Evolutionary conservation across 2,329 filamentous ascomycete species (phyloP).

Genomic region (Cladobotryum mycophilum): DNA sequence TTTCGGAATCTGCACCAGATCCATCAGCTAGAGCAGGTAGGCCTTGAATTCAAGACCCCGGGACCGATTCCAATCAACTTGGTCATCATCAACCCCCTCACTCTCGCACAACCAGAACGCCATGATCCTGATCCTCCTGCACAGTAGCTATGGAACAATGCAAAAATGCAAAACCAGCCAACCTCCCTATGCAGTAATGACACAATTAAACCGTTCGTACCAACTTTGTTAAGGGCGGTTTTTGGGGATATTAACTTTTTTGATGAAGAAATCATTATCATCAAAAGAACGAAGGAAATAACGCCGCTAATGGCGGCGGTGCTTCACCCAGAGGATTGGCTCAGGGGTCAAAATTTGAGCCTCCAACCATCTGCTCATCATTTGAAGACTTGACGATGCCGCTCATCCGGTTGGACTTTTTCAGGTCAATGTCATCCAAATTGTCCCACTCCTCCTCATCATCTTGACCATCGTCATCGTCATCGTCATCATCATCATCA

Average conservation of each 20-base stretch:
- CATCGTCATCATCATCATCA: conserved; percentile 52
- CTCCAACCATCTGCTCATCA: conserved; percentile 59
- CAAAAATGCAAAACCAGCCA: conserved; percentile 25
- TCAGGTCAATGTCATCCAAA: conserved; percentile 46
- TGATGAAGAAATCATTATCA: conserved; percentile 17
- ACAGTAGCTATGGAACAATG: conserved; percentile 15
- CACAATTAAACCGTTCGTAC: conserved; percentile 25
- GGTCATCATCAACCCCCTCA: not conserved
- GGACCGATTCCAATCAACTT: conserved; percentile 10
- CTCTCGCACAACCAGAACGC: conserved; percentile 15
- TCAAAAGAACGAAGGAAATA: conserved; percentile 11
- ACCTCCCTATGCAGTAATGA: conserved; percentile 33
- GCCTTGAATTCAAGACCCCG: not conserved
- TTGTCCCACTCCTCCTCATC: conserved; percentile 57
- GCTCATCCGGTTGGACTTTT: conserved; percentile 55
- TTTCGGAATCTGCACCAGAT: conserved; percentile 3
- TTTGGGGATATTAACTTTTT: conserved; percentile 24
- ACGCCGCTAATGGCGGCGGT: no score
- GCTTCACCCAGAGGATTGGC: not conserved
- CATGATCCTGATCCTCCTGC: conserved; percentile 12
- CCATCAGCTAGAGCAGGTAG: conserved; percentile 1
- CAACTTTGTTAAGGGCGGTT: conserved; percentile 12
- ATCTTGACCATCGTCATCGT: conserved; percentile 31
- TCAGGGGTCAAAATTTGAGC: conserved; percentile 59
- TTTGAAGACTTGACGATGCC: conserved; percentile 53